Conservation (phyloP, 495 filamentous ascomycete species). For the Lentithecium fluviatile region DNA sequence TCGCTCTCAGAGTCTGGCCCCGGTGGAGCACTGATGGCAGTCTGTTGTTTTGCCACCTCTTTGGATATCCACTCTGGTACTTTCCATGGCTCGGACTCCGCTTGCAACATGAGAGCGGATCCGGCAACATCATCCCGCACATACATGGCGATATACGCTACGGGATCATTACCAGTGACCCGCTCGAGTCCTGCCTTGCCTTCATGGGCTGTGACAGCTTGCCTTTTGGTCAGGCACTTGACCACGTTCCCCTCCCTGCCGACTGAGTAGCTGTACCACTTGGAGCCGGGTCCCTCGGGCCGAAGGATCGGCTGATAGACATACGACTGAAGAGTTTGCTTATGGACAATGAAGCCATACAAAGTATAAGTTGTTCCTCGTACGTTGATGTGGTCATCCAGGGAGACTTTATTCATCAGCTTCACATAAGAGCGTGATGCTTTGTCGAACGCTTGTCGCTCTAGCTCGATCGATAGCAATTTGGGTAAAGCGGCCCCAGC, state of each 20-base stretch:
- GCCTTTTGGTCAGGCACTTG: constrained; percentile 56
- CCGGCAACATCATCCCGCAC: constrained; percentile 54
- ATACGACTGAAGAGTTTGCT: constrained; percentile 59
- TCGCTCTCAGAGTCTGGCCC: constrained; percentile 3
- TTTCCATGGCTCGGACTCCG: constrained; percentile 32
- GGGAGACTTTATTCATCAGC: constrained; percentile 54
- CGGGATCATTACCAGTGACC: constrained; percentile 53
- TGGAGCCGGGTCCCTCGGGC: constrained; percentile 55
- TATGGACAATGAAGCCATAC: constrained; percentile 63
- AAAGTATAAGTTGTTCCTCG: constrained; percentile 53
- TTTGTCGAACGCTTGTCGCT: constrained; percentile 57
- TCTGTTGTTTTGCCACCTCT: constrained; percentile 27
- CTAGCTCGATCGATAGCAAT: constrained; percentile 59
- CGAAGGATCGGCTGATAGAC: constrained; percentile 63
- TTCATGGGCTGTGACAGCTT: constrained; percentile 56
- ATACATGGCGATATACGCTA: constrained; percentile 62
- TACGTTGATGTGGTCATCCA: constrained; percentile 56
- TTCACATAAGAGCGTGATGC: constrained; percentile 57
- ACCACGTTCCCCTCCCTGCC: constrained; percentile 55
- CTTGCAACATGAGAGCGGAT: constrained; percentile 6
- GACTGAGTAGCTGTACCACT: constrained; percentile 62
- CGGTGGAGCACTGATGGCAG: not conserved
- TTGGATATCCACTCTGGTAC: constrained; percentile 31
- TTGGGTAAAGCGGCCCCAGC: constrained; percentile 39
- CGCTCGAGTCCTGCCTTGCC: constrained; percentile 43